A percentile compares a stretch with the other conserved stretches of the same genome.
Evolutionary conservation across 768 basidiomycete genomes (phyloP).

Genomic region (Epithele typhae): DNA sequence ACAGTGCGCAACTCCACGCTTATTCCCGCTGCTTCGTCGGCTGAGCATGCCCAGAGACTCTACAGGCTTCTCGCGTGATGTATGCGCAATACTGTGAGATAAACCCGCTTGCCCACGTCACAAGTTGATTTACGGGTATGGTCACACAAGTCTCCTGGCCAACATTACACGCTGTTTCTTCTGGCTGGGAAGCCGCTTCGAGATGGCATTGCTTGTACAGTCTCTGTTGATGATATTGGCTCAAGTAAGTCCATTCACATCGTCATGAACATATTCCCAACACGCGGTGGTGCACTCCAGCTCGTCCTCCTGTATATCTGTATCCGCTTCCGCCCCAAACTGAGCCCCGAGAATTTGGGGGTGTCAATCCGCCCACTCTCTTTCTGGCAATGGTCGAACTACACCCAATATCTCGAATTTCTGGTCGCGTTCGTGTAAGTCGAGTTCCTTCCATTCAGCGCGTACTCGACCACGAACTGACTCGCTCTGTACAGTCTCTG

Average conservation of each 20-base stretch:
- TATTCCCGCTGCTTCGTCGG: neutral
- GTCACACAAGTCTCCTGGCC: constrained; percentile 54
- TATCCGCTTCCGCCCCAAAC: constrained; percentile 60
- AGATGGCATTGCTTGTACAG: constrained; percentile 72
- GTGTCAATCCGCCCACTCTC: constrained; percentile 61
- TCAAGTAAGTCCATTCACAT: constrained; percentile 46
- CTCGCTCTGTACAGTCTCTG: constrained; percentile 45
- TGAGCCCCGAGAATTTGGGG: constrained; percentile 55
- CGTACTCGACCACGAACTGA: neutral
- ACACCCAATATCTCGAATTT: constrained; percentile 79
- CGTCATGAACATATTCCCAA: neutral
- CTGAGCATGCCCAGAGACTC: constrained; percentile 51
- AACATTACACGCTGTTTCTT: constrained; percentile 90
- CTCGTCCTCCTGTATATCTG: constrained; percentile 80
- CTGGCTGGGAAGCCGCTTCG: constrained; percentile 81
- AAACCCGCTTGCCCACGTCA: constrained; percentile 1
- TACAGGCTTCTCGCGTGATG: constrained; percentile 82
- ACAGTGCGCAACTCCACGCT: constrained; percentile 40
- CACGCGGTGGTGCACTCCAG: constrained; percentile 31
- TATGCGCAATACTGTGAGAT: constrained; percentile 75
- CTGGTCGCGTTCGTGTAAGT: constrained; percentile 72
- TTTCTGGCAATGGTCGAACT: constrained; percentile 85
- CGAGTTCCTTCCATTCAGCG: neutral
- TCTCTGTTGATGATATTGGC: constrained; percentile 82
- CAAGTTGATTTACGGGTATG: too few species aligned